Evolutionary conservation across 2,329 filamentous ascomycete species (phyloP).

Genomic region (Alternaria novae-zelandiae): DNA sequence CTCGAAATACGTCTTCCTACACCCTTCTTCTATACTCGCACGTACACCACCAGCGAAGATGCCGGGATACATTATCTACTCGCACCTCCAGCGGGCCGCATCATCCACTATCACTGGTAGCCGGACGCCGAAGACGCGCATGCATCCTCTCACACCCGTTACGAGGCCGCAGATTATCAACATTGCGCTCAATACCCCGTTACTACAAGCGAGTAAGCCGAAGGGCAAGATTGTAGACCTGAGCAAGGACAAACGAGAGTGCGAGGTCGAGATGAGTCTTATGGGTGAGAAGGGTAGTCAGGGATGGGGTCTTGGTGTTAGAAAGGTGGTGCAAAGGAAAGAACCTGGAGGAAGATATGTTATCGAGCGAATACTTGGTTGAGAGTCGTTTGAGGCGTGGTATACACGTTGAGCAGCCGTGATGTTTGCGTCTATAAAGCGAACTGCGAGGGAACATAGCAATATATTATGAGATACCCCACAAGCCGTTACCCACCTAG

Average conservation of each 20-base stretch:
- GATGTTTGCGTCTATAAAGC: not conserved
- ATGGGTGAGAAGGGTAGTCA: slow-evolving; percentile 69
- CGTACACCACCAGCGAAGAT: slow-evolving; percentile 60
- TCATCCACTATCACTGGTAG: slow-evolving; percentile 51
- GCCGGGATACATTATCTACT: slow-evolving; percentile 87
- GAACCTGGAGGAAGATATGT: slow-evolving; percentile 73
- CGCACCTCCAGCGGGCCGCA: slow-evolving; percentile 76
- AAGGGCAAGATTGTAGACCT: slow-evolving; percentile 76
- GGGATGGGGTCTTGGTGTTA: slow-evolving; percentile 86
- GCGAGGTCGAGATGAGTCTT: slow-evolving; percentile 82
- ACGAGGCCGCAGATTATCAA: slow-evolving; percentile 76
- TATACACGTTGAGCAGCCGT: not conserved
- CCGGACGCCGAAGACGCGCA: slow-evolving; percentile 69
- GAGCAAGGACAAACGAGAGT: slow-evolving; percentile 67
- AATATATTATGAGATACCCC: slow-evolving; percentile 5
- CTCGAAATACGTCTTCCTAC: slow-evolving; percentile 80
- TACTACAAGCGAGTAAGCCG: slow-evolving; percentile 86
- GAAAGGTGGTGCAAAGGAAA: slow-evolving; percentile 81
- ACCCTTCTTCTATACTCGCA: slow-evolving; percentile 82
- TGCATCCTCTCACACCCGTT: slow-evolving; percentile 85
- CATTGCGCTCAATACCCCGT: slow-evolving; percentile 82
- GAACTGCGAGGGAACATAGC: not conserved
- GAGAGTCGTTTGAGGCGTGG: not conserved
- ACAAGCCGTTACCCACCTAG: not conserved
- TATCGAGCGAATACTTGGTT: slow-evolving; percentile 62